Evolutionary conservation across 257 asterid species (phyloP), one percentile per base, ranked within the genome.

Genomic region (Primulina huaijiensis): DNA sequence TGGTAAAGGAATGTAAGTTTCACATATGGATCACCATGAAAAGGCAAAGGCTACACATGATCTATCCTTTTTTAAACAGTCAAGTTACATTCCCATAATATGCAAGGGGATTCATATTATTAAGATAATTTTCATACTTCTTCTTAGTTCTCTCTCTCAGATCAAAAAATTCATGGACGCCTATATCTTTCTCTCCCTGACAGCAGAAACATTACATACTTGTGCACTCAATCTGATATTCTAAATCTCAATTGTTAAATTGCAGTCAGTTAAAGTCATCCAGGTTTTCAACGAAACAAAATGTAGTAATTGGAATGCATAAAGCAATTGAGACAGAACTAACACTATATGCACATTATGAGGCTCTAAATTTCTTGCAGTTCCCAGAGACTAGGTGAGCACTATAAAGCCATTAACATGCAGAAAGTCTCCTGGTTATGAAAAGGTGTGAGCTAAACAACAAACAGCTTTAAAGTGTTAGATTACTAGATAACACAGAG

Each of bases 241-340:
- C 64, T 65, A 27, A 40, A 46, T 46, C 20, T 0, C 17, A 33
- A 68, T n/a, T 50, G 12, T n/a, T 29, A 2, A 5, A 27, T 29
- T 17, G 43, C 64, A 55, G 5, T 10, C 8, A 65, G 19, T 55
- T 70, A 68, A 57, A 62, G 60, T 37, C 56, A 38, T 55, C 27
- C 43, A 43, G 33, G 35, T 46, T 75, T 19, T 8, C 16, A 35
- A 31, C 0, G 3, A 11, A 8, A 30, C 57, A 3, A 30, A 64
- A 56, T 23, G 50, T 9, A 8, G n/a, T 16, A 33, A 65, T 21
- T 46, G 71, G 21, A 53, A 25, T 34, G 30, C 53, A 40, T 23
- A 6, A 62, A 53, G 46, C 33, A 58, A 38, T 4, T 2, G 55
- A 12, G 55, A 58, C 23, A 25, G 12, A 55, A 50, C 60, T 11